Conservation (phyloP, 768 basidiomycete species). For the Bullera alba region DNA sequence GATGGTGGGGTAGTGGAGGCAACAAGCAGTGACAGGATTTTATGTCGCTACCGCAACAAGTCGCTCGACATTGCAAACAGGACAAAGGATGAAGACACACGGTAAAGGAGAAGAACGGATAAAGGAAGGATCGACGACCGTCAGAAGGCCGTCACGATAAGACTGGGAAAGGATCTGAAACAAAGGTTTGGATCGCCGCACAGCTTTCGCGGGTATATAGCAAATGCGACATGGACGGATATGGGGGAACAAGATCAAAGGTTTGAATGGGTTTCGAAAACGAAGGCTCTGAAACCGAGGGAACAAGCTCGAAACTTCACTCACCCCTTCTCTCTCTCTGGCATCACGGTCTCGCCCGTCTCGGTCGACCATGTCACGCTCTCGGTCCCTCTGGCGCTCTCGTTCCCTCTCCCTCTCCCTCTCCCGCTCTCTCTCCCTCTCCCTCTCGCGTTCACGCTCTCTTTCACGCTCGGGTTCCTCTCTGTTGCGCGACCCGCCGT, state of each 20-base stretch:
- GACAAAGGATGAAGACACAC: not conserved
- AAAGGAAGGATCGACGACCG: not conserved
- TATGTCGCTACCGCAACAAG: not conserved
- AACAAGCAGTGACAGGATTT: not conserved
- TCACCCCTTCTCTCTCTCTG: constrained; percentile 33
- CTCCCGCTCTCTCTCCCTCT: not conserved
- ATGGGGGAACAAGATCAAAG: not conserved
- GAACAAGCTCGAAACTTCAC: constrained; percentile 4
- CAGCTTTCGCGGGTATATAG: no score
- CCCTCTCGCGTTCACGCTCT: constrained; percentile 3
- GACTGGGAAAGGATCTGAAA: not conserved
- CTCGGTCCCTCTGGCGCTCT: not conserved
- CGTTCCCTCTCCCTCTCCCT: constrained; percentile 7
- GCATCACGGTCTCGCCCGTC: constrained; percentile 9
- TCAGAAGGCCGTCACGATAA: no score
- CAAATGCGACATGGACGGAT: no score
- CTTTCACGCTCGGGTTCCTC: constrained; percentile 2
- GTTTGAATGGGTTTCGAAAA: not conserved
- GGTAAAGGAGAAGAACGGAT: not conserved
- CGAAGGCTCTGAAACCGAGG: not conserved
- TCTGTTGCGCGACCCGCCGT: constrained; percentile 3
- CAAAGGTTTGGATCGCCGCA: not conserved
- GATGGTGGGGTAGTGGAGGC: not conserved
- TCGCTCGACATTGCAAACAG: not conserved
- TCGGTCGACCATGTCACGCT: not conserved